phyloP scores from a whole-genome alignment of 192 early-diverging fungal genomes.

The Borealophlyctis nickersoniae region DNA sequence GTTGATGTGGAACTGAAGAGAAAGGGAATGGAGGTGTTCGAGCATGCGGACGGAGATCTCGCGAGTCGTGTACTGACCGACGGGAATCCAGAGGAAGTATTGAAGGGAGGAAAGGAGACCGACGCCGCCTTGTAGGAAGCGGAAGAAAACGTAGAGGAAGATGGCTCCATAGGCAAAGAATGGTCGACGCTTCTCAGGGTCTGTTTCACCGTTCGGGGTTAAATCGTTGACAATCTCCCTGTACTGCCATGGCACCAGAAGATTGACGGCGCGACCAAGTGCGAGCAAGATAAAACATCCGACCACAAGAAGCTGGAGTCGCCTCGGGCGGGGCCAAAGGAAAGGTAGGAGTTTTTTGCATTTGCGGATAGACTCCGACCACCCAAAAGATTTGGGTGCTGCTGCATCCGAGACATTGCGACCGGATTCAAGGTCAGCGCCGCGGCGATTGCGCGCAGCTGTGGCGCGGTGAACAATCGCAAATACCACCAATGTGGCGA shows the following conservation, averaged over 20 bases:
- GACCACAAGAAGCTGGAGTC: constrained; percentile 67
- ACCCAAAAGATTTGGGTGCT: too few relatives aligned
- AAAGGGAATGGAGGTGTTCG: constrained; percentile 82
- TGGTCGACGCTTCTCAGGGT: constrained; percentile 1
- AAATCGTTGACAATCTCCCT: constrained; percentile 77
- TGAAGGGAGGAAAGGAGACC: constrained; percentile 73
- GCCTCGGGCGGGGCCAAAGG: constrained; percentile 69
- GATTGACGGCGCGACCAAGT: constrained; percentile 64
- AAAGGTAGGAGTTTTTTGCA: constrained; percentile 73
- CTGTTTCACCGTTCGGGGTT: constrained; percentile 26
- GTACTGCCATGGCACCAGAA: constrained; percentile 81
- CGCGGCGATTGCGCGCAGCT: not conserved
- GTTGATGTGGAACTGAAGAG: constrained; percentile 87
- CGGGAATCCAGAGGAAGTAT: constrained; percentile 87
- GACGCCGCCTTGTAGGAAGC: constrained; percentile 75
- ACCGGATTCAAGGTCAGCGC: constrained; percentile 5
- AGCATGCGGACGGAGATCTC: constrained; percentile 90
- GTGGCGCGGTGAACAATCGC: not conserved
- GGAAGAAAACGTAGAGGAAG: constrained; percentile 56
- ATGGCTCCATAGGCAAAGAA: constrained; percentile 57
- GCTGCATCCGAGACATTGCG: constrained; percentile 28
- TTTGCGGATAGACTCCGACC: constrained; percentile 20
- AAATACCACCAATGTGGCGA: constrained; percentile 31
- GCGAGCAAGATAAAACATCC: constrained; percentile 65
- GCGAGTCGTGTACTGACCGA: constrained; percentile 88